These are phyloP conservation scores for Diplodia corticola DNA, from an alignment of 2,329 filamentous ascomycete genomes.

Conservation along the genomic window DNA sequence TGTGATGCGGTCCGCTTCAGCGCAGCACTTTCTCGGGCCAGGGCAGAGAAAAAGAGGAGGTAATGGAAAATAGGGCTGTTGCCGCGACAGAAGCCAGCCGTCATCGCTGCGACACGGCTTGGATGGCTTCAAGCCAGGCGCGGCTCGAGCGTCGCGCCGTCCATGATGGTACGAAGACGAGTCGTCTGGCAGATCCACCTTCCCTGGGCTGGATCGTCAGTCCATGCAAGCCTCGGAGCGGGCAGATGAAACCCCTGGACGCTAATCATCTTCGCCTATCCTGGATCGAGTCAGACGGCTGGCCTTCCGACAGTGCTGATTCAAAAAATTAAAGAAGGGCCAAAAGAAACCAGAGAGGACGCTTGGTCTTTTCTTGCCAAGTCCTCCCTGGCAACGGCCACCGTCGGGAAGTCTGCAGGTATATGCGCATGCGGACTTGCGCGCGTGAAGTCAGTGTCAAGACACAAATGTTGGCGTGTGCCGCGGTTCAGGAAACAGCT, in stretches of 20 bases:
- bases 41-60: not conserved
- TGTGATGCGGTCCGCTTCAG: not conserved
- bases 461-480: not conserved
- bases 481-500: not conserved
- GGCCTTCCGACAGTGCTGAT: not conserved
- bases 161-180: not conserved
- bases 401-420: not conserved
- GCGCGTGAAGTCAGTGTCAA: not conserved
- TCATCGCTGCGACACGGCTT: not conserved
- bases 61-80: not conserved
- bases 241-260: not conserved
- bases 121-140: not conserved
- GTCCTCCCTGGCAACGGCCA: not conserved
- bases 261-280: not conserved
- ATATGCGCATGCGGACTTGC: not conserved
- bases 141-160: constrained; percentile 3
- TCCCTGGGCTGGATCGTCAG: not conserved
- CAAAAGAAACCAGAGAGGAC: not conserved
- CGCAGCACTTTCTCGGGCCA: not conserved
- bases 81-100: not conserved
- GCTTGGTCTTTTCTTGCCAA: not conserved
- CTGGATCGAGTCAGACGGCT: not conserved
- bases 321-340: not conserved
- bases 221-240: not conserved
- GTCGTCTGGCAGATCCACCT: not conserved